Evolutionary conservation across 2,329 filamentous ascomycete species (phyloP), one percentile per base, ranked within the genome.

Genomic region (Chrysoporthe cubensis): DNA sequence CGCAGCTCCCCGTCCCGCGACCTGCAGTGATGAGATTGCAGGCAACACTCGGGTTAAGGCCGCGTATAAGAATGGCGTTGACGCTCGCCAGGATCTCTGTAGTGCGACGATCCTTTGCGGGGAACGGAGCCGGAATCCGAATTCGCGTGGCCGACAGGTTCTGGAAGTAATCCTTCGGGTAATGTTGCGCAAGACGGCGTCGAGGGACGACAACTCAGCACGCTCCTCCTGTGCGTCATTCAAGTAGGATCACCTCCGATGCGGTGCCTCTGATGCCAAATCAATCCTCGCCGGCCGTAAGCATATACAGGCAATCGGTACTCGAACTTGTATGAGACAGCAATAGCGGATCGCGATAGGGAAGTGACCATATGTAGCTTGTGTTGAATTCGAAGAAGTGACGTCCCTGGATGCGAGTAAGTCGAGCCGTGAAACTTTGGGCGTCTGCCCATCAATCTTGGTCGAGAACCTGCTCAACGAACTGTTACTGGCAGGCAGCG

Each of bases 41-140:
- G 50, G 14, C 8, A 21, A 32, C 43, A 16, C 3, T 61, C 21
- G 11, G 11, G 42, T 26, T 18, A 44, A 43, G 44, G 32, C 32
- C 32, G 32, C 18, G 14, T 34, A 16, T 42, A 14, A 43, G 18
- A 5, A 43, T 34, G 58, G 58, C 58, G 58, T 46, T 37, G 43
- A 61, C 40, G 58, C 11, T 46, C 58, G 58, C 58, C 58, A 61
- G 58, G 58, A 61, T 61, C 14, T 14, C 43, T 32, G 32, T 61
- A 48, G 43, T 61, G 58, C 26, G 8, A 34, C 26, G 26, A 61
- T 61, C 58, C 58, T 61, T 18, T 48, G 21, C 43, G 43, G n/a
- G 26, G 26, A 13, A 32, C 14, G 21, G 42, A 61, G 58, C 43
- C 40, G 58, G 42, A 9, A 26, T 13, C 21, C 37, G 9, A n/a